Percentiles rank a stretch among this genome's conserved stretches.
Evolutionary conservation across 768 basidiomycete genomes (phyloP).

Genomic region (Rhodotorula diobovata): DNA sequence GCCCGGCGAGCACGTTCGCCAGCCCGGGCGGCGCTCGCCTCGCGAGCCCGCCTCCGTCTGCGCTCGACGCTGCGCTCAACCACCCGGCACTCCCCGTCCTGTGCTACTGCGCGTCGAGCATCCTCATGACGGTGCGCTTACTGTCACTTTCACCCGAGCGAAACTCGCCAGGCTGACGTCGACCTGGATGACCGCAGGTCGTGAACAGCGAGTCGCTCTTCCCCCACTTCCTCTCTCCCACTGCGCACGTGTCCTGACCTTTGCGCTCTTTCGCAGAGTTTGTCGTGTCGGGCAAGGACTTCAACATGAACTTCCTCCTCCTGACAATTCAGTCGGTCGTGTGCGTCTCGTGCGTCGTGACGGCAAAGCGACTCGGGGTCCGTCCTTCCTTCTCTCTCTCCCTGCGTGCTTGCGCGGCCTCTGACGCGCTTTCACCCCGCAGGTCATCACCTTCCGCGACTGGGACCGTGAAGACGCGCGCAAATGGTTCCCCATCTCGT

Average conservation of each 20-base stretch:
- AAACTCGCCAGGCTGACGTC: not conserved
- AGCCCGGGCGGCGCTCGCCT: not conserved
- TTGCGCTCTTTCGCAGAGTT: constrained; percentile 55
- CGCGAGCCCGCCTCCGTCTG: not conserved
- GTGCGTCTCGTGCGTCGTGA: constrained; percentile 69
- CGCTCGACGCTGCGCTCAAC: constrained; percentile 6
- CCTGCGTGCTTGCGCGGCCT: not conserved
- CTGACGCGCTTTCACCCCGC: constrained; percentile 1
- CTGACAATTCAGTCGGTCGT: constrained; percentile 85
- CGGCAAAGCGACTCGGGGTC: constrained; percentile 64
- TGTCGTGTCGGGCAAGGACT: constrained; percentile 85
- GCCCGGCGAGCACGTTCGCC: not conserved
- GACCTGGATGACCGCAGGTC: not conserved
- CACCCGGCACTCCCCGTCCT: constrained; percentile 60
- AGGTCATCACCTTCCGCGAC: constrained; percentile 73
- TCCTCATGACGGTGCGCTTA: constrained; percentile 76
- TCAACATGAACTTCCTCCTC: constrained; percentile 95
- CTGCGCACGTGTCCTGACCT: not conserved
- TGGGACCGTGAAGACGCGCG: constrained; percentile 80
- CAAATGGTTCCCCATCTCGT: constrained; percentile 90
- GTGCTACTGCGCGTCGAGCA: constrained; percentile 86
- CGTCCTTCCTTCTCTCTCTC: constrained; percentile 28
- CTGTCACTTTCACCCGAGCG: not conserved
- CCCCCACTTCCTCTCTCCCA: not conserved
- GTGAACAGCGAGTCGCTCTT: constrained; percentile 7